phyloP scores from a whole-genome alignment of 768 basidiomycete genomes.

The Rubroboletus satanas region DNA sequence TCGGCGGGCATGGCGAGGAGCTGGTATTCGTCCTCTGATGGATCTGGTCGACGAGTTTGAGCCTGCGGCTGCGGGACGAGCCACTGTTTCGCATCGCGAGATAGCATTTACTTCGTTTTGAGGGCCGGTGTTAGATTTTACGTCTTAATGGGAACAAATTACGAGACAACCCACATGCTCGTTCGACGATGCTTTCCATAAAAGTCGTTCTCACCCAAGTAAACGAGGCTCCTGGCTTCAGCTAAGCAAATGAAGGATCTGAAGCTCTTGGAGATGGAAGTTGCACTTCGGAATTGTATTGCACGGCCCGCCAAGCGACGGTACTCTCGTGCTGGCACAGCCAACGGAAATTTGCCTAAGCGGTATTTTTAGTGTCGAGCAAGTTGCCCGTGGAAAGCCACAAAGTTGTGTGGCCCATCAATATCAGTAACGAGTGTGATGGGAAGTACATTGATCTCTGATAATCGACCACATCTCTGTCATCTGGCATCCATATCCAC shows the following conservation, averaged over 20 bases:
- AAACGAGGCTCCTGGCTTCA: not conserved
- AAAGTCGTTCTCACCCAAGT: not conserved
- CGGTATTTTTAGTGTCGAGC: not conserved
- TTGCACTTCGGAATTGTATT: not conserved
- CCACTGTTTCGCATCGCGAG: constrained; percentile 18
- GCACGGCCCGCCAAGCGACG: too few relatives aligned
- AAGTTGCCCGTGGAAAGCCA: too few relatives aligned
- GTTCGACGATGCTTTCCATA: constrained; percentile 11
- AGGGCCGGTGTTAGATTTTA: not conserved
- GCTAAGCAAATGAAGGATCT: not conserved
- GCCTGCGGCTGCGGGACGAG: not conserved
- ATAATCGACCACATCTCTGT: not conserved
- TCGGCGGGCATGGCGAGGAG: constrained; percentile 12
- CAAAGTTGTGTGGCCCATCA: too few relatives aligned
- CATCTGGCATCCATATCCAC: not conserved
- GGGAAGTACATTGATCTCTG: not conserved
- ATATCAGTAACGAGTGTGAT: too few relatives aligned
- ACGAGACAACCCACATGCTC: constrained; percentile 8
- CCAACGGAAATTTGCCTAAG: not conserved
- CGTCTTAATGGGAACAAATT: not conserved
- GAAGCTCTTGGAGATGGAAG: not conserved
- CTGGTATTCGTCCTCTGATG: constrained; percentile 21
- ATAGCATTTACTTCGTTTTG: constrained; percentile 8
- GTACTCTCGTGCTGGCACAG: not conserved
- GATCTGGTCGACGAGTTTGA: constrained; percentile 8